Base-by-base conservation (phyloP, 768 basidiomycete species). In the Myochromella boudieri region DNA sequence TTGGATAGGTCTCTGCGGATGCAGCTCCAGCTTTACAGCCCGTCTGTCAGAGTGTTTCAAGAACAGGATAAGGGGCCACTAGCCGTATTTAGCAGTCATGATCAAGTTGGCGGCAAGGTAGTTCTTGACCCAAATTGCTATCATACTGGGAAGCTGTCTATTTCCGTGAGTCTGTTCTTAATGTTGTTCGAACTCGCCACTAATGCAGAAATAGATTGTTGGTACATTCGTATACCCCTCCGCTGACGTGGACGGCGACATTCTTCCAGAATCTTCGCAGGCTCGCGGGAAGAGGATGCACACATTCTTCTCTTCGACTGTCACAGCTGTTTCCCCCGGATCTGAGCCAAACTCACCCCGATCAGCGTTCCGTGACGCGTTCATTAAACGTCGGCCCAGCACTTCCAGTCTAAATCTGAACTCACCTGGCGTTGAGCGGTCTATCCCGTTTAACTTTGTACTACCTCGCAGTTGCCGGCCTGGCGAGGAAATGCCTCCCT, bases 401-500 rank as follows among this genome's bases (percentile, higher is more conserved):
- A 56, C 60, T 7, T 66, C 74, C 8, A 69, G 62, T 48, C 52
- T 79, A n/a, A 67, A 61, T 37, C 51, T 64, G 32, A 53, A 59
- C 6, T 42, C 60, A 17, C 55, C 60, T 20, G 62, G 72, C 37
- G 62, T 72, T 36, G 65, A 72, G 48, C 61, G 71, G 36, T 61
- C 67, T 1, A 72, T 70, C 60, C 61, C 72, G 1, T 88, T 87
- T 54, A 62, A 67, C 6, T 83, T 87, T 55, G 69, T 77, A 6
- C 68, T 85, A 26, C 82, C 83, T 25, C 71, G 68, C 22, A 71
- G 76, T 44, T 64, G 61, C 24, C 64, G 72, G 37, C 57, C 64
- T 0, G 78, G 79, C 0, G 82, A 84, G 55, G 82, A 83, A 53
- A 64, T 88, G 37, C 87, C 87, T 0, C 68, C 81, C 0, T 80